These are phyloP conservation scores for Globisporangium okanoganense DNA, from an alignment of 352 stramenopile genomes.

Conservation along the genomic window DNA sequence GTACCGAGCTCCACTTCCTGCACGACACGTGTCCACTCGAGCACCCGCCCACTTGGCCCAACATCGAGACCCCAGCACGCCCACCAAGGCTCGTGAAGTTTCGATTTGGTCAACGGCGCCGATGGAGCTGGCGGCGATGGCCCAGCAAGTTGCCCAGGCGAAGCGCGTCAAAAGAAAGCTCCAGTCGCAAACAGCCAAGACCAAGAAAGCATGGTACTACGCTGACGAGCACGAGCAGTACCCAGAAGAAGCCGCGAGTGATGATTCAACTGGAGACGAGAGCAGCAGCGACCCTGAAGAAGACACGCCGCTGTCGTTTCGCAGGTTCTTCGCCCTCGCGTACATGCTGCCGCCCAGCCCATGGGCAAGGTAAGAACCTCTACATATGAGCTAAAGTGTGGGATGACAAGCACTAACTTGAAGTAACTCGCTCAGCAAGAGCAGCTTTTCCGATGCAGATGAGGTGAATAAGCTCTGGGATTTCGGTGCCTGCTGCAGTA, in stretches of 20 bases:
- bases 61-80: not conserved
- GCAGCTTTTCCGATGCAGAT: not conserved
- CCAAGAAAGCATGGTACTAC: not conserved
- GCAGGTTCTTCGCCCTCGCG: constrained; percentile 9
- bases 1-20: not conserved
- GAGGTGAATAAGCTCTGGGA: not conserved
- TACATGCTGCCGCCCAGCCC: not conserved
- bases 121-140: constrained; percentile 9
- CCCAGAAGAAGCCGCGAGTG: constrained; percentile 1
- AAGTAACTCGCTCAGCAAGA: not conserved
- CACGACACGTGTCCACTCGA: not conserved
- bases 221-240: not conserved
- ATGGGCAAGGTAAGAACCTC: constrained; percentile 1
- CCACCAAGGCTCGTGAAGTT: not conserved
- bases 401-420: constrained; percentile 1
- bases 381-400: not conserved
- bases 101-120: constrained; percentile 14
- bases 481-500: not conserved
- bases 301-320: not conserved
- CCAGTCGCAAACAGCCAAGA: not conserved
- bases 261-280: constrained; percentile 8
- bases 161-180: not conserved
- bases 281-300: constrained; percentile 12
- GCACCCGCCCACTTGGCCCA: not conserved
- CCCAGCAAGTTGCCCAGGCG: not conserved